A percentile compares a stretch with the other conserved stretches of the same genome.
These are phyloP conservation scores for Apiospora malaysiana DNA, from an alignment of 2,329 filamentous ascomycete species.

Conservation along the genomic window DNA sequence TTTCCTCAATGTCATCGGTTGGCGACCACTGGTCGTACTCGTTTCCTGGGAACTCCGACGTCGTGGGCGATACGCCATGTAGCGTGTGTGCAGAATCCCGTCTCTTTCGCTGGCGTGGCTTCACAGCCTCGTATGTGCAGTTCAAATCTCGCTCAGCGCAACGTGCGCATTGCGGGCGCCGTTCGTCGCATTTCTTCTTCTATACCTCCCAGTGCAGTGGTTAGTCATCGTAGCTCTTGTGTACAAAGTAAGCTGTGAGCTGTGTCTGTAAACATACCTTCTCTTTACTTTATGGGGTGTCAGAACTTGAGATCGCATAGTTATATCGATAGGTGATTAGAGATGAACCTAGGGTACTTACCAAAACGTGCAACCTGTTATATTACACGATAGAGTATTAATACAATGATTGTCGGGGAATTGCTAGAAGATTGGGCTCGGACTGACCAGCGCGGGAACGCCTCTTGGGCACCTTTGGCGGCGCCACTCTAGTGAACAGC, in stretches of 20 bases:
- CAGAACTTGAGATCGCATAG: background rate
- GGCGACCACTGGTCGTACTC: constrained; percentile 33
- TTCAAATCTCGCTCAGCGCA: constrained; percentile 55
- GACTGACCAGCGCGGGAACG: constrained; percentile 64
- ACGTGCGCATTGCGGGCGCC: constrained; percentile 55
- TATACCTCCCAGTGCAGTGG: constrained; percentile 33
- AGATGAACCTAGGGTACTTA: constrained; percentile 39
- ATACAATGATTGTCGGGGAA: background rate
- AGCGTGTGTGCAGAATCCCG: constrained; percentile 39
- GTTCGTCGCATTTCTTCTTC: constrained; percentile 66
- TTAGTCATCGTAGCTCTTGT: background rate
- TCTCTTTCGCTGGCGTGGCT: constrained; percentile 48
- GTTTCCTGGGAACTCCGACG: background rate
- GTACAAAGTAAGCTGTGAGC: background rate
- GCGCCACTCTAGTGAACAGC: constrained; percentile 62
- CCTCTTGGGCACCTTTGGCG: constrained; percentile 64
- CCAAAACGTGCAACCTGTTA: constrained; percentile 58
- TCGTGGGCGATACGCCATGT: background rate
- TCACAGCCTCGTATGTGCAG: constrained; percentile 57
- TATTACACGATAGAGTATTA: constrained; percentile 26
- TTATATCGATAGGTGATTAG: background rate
- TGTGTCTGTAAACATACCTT: constrained; percentile 48
- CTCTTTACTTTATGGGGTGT: constrained; percentile 50
- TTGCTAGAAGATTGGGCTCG: background rate
- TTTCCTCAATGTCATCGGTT: constrained; percentile 20